Base-by-base conservation (phyloP, 2,329 filamentous ascomycete species). In the Decorospora gaudefroyi region DNA sequence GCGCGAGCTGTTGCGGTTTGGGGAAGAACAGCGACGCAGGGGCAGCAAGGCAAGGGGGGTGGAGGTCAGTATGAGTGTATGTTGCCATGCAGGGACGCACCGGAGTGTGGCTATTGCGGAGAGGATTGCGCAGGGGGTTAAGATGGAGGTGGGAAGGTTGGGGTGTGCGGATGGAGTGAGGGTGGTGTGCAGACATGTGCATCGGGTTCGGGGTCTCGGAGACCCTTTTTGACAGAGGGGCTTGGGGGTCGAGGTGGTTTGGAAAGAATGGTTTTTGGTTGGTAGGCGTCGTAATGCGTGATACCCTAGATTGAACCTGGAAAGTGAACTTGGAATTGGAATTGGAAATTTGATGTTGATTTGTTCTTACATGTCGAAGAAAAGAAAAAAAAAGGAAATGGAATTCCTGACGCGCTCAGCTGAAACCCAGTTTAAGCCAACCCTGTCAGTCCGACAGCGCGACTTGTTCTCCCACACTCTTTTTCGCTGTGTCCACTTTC, bases 41-140 rank as follows among this genome's bases (percentile, higher is more conserved):
- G 21, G 23, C 17, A n/a, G 39, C 10, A 22, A 50, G 50, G 35
- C 51, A 53, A 2, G 49, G 39, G 12, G 9, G 2, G 23, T 28
- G 23, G 44, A 47, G 7, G 39, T 47, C 1, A 43, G 44, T 15
- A 17, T 65, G 10, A 59, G 54, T 29, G 56, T 63, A 5, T 61
- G 59, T 28, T 68, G 64, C 41, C 31, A 39, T 18, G 45, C 52
- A 3, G 64, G 64, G 7, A 68, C 64, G 19, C 64, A 68, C 51
- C 57, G 64, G 9, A 68, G 64, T 49, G 64, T 68, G 12, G 48
- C 61, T 9, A 42, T 65, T 40, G 63, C 57, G 18, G 63, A 68
- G 53, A 15, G 46, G 41, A 61, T 67, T 47, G 61, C 53, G 37
- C 34, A 46, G 41, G 52, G 51, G 8, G 47, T 63, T 3, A 51